Percentiles rank a stretch among this genome's conserved stretches.
These are phyloP conservation scores for Phallus indusiatus DNA, from an alignment of 768 basidiomycete species.

Conservation along the genomic window DNA sequence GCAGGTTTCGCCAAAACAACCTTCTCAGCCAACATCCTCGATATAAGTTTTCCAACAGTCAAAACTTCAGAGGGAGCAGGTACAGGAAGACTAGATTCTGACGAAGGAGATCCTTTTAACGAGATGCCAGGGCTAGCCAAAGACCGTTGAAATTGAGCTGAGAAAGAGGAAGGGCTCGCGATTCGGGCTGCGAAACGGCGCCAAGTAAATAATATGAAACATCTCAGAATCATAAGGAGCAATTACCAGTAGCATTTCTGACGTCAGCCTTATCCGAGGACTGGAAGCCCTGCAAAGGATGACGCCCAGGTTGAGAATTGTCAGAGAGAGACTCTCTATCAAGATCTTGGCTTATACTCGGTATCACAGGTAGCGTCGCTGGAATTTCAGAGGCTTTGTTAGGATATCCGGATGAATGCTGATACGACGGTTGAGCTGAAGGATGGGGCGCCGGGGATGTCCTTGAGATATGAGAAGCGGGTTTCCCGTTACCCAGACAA, in stretches of 20 bases:
- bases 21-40: not conserved
- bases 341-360: too few relatives aligned
- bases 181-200: not conserved
- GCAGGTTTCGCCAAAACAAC: not conserved
- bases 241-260: too few relatives aligned
- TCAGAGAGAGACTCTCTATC: too few relatives aligned
- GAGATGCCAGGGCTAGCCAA: not conserved
- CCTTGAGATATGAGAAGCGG: not conserved
- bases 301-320: too few relatives aligned
- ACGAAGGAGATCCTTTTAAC: not conserved
- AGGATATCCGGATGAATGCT: not conserved
- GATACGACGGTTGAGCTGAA: not conserved
- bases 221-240: too few relatives aligned
- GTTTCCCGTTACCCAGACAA: not conserved
- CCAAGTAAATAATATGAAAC: not conserved
- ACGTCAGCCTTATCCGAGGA: too few relatives aligned
- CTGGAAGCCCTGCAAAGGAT: not conserved
- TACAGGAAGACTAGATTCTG: not conserved
- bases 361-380: too few relatives aligned
- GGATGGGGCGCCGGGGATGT: not conserved
- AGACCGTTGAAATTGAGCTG: too few relatives aligned
- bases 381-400: not conserved
- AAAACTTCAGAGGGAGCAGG: not conserved
- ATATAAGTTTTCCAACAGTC: not conserved
- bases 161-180: not conserved